phyloP scores from a whole-genome alignment of 352 stramenopile species.

The Globisporangium nodosum region DNA sequence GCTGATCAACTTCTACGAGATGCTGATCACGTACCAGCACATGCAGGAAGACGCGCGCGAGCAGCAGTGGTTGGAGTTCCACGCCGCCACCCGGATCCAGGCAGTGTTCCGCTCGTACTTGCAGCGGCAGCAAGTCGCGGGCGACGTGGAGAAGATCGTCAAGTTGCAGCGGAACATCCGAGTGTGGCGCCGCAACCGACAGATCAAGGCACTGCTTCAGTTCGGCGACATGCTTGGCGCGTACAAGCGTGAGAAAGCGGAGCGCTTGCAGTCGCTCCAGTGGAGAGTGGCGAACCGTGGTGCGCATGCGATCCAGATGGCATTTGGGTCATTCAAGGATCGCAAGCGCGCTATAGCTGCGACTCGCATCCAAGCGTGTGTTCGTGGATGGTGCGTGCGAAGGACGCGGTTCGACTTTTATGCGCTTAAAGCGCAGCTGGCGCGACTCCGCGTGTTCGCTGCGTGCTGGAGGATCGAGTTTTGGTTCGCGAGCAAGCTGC shows the following conservation, averaged over 20 bases:
- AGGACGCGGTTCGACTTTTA: slow-evolving; percentile 38
- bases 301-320: slow-evolving; percentile 23
- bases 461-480: slow-evolving; percentile 49
- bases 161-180: slow-evolving; percentile 35
- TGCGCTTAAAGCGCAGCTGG: slow-evolving; percentile 26
- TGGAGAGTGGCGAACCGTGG: slow-evolving; percentile 24
- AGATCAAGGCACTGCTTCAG: slow-evolving; percentile 22
- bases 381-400: slow-evolving; percentile 33
- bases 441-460: slow-evolving; percentile 26
- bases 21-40: slow-evolving; percentile 28
- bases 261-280: slow-evolving; percentile 19
- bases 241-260: slow-evolving; percentile 24
- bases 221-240: slow-evolving; percentile 26
- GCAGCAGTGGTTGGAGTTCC: slow-evolving; percentile 6
- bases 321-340: slow-evolving; percentile 18
- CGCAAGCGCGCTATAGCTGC: slow-evolving; percentile 19
- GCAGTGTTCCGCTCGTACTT: slow-evolving; percentile 7
- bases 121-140: slow-evolving; percentile 15
- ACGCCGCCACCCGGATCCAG: slow-evolving; percentile 14
- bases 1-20: slow-evolving; percentile 29
- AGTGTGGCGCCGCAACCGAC: slow-evolving; percentile 29
- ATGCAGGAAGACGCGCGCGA: slow-evolving; percentile 27
- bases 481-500: slow-evolving; percentile 31
- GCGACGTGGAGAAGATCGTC: slow-evolving; percentile 11
- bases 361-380: slow-evolving; percentile 17